Evolutionary conservation across 331 rosid genomes (phyloP), one percentile per base, ranked within the genome.

Genomic region (Saraca asoca): DNA sequence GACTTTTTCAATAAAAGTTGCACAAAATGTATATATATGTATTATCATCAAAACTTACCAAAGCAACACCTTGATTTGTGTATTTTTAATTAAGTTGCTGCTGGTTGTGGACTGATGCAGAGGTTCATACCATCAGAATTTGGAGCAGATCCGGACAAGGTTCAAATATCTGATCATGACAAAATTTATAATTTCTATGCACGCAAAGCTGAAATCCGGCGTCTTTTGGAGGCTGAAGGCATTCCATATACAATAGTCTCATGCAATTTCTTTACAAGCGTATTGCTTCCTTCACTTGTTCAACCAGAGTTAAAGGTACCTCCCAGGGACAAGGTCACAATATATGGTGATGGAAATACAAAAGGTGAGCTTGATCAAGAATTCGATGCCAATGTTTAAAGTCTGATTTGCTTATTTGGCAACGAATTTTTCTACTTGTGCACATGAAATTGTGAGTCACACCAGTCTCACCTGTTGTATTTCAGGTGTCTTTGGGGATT

Each of bases 101-200:
- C 70, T 80, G 73, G 51, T 81, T 78, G 62, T 82, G 58, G 45
- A 15, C 5, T 66, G 20, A 11, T 72, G 68, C 84, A 91, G 96
- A 86, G 91, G 73, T 91, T 91, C 60, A 61, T 88, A 61, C 95
- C 95, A 14, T 77, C 96, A 20, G 96, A 91, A 77, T 91, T 88
- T 67, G 96, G 96, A 60, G 51, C 78, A 44, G 96, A 91, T 68
- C 88, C 92, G 11, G 87, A 78, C 45, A 81, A 60, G 77, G 86
- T 79, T 70, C 82, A 51, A 42, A 78, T 84, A 17, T 69, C 74
- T 42, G 74, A 62, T 15, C 76, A 82, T 73, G 90, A 64, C 13
- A 73, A 55, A 63, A 62, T 73, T 66, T 70, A 83, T 43, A 69
- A 72, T 52, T 83, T 88, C 77, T 91, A 85, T 60, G 68, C 87